Evolutionary conservation across 768 basidiomycete species (phyloP).

Genomic region (Macrolepiota fuliginosa): DNA sequence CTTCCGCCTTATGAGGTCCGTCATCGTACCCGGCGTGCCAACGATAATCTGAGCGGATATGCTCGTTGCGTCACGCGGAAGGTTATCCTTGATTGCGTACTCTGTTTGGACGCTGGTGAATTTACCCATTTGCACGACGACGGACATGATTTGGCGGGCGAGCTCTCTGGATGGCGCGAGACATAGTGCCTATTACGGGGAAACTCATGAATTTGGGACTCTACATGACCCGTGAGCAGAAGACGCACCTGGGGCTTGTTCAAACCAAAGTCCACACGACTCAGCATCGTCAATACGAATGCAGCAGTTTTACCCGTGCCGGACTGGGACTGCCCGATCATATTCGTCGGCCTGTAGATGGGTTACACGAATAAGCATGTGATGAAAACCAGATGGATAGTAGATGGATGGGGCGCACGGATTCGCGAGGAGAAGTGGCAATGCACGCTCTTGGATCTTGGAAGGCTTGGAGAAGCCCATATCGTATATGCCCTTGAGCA

Average conservation of each 20-base stretch:
- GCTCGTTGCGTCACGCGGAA: constrained; percentile 59
- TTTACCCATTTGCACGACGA: constrained; percentile 92
- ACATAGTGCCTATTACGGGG: constrained; percentile 72
- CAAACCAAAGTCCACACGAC: constrained; percentile 81
- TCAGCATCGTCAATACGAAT: constrained; percentile 96
- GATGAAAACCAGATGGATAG: background rate
- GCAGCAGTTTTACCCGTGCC: constrained; percentile 99
- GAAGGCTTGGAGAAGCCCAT: constrained; percentile 98
- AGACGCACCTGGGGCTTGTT: constrained; percentile 75
- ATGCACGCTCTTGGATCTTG: constrained; percentile 96
- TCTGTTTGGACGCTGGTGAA: constrained; percentile 92
- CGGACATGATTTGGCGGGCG: constrained; percentile 96
- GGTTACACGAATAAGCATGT: background rate
- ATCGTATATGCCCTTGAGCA: constrained; percentile 91
- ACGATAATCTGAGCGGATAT: constrained; percentile 91
- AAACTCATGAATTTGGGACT: too few species aligned
- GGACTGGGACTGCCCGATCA: constrained; percentile 99
- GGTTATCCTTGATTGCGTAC: constrained; percentile 91
- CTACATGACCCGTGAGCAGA: too few species aligned
- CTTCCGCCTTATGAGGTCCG: constrained; percentile 75
- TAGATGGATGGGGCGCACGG: constrained; percentile 49
- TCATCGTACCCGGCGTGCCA: constrained; percentile 95
- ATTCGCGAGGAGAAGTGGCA: constrained; percentile 85
- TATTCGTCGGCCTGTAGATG: constrained; percentile 83
- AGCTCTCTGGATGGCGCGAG: constrained; percentile 97